Base-by-base conservation (phyloP, 768 basidiomycete genomes). In the Mycena galopus region DNA sequence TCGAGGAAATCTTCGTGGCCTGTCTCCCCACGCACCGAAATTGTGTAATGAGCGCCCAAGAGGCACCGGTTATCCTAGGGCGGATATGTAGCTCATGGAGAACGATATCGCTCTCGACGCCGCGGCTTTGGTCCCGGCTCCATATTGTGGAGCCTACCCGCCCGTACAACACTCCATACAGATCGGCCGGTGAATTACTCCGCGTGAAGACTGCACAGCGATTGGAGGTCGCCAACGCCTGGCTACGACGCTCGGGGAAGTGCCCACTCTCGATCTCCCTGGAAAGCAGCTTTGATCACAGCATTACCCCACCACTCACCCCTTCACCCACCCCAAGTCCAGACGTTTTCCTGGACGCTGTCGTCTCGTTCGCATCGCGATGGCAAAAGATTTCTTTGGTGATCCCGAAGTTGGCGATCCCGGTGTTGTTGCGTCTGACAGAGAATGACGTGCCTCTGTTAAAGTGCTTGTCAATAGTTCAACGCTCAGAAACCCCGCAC, bases 31-130 rank as follows among this genome's bases (percentile, higher is more conserved):
- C 65, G 2, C n/a, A 66, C 27, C 65, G 67, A 14, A 69, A 76
- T 55, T 66, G 66, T 23, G 73, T 69, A 4, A 76, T 76, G 73
- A 76, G 73, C 14, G 75, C 50, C 27, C 5, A 62, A 64, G 73
- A 75, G 29, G 77, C 78, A 0, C 82, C 81, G 0, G 27, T 82
- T 23, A 37, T 81, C 16, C 76, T 82, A 4, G 81, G 79, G 4
- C 78, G 81, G 0, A 78, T 82, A 21, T 82, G 81, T 44, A 77
- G 77, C 53, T 32, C 72, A 0, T 82, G 81, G 82, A 77, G 82
- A 16, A 63, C 65, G 7, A 61, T 80, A 12, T 74, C 75, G 2
- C 73, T 72, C 5, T 64, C 76, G 8, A 78, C 81, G 0, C 81
- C 81, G 21, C 71, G 65, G 10, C 71, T 82, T 4, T 82, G 81